Conservation (phyloP, 1,284 basidiomycete genomes). For the Salmacisia buchloeana region DNA sequence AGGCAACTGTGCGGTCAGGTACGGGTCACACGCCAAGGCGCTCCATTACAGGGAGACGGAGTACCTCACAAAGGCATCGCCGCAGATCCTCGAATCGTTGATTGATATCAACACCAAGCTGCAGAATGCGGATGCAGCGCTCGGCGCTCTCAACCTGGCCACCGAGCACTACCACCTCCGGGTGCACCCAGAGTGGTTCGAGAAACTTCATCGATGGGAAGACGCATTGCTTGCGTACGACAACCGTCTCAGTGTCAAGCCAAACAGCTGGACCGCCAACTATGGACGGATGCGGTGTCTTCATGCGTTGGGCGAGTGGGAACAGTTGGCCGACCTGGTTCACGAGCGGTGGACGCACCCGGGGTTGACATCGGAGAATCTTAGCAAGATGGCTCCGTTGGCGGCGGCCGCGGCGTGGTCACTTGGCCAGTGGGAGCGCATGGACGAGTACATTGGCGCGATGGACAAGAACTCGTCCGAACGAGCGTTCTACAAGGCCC, state of each 20-base stretch:
- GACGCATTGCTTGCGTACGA: conserved; percentile 83
- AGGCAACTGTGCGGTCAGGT: conserved; percentile 84
- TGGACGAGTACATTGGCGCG: conserved; percentile 93
- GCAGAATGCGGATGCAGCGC: conserved; percentile 62
- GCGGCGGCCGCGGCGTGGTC: conserved; percentile 97
- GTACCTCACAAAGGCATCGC: conserved; percentile 82
- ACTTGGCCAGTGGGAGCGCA: conserved; percentile 90
- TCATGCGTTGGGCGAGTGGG: conserved; percentile 98
- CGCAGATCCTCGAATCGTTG: conserved; percentile 78
- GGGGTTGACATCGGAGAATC: conserved; percentile 74
- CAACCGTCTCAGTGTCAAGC: not conserved
- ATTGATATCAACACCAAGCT: conserved; percentile 96
- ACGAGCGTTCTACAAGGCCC: conserved; percentile 90
- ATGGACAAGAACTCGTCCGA: conserved; percentile 94
- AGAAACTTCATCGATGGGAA: conserved; percentile 92
- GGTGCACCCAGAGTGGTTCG: conserved; percentile 95
- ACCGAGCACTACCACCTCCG: conserved; percentile 62
- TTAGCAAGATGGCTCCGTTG: conserved; percentile 87
- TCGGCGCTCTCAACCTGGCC: conserved; percentile 47
- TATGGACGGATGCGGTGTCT: conserved; percentile 88
- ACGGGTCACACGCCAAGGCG: conserved; percentile 94
- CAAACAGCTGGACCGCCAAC: conserved; percentile 60
- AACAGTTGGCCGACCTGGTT: conserved; percentile 77
- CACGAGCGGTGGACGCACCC: conserved; percentile 72
- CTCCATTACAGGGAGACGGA: conserved; percentile 98